Evolutionary conservation across 768 basidiomycete species (phyloP).

Genomic region (Coprinopsis strossmayeri): DNA sequence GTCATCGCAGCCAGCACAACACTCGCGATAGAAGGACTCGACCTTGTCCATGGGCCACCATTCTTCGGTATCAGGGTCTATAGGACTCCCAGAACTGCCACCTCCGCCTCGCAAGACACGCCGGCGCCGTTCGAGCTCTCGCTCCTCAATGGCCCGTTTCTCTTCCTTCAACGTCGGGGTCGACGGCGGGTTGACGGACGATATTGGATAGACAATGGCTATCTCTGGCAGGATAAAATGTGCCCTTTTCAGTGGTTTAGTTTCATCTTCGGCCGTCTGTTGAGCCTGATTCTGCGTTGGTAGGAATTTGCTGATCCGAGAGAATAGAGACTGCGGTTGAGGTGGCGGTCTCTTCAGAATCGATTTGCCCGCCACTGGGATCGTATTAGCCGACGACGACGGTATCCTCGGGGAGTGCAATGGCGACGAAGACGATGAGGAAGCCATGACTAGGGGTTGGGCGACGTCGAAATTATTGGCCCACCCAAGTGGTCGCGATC

Average conservation of each 20-base stretch:
- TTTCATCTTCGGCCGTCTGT: slow-evolving; percentile 32
- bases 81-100: neutral
- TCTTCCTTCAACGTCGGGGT: slow-evolving; percentile 76
- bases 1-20: slow-evolving; percentile 74
- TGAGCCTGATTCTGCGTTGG: slow-evolving; percentile 43
- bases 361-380: slow-evolving; percentile 72
- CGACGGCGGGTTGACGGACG: slow-evolving; percentile 75
- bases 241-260: slow-evolving; percentile 72
- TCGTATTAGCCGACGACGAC: slow-evolving; percentile 76
- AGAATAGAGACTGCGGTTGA: slow-evolving; percentile 61
- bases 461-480: slow-evolving; percentile 24
- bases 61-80: slow-evolving; percentile 37
- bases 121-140: slow-evolving; percentile 61
- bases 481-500: neutral
- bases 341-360: slow-evolving; percentile 77
- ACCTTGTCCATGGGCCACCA: slow-evolving; percentile 89
- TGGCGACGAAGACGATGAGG: slow-evolving; percentile 28
- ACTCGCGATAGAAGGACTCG: slow-evolving; percentile 81
- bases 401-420: slow-evolving; percentile 40
- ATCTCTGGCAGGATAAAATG: slow-evolving; percentile 89
- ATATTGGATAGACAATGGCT: slow-evolving; percentile 87
- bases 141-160: slow-evolving; percentile 71
- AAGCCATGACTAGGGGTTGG: slow-evolving; percentile 18
- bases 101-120: slow-evolving; percentile 51
- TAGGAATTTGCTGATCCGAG: slow-evolving; percentile 67